A percentile compares a stretch with the other conserved stretches of the same genome.
Evolutionary conservation across 2,329 filamentous ascomycete genomes (phyloP).

Genomic region (Acrodontium crateriforme): DNA sequence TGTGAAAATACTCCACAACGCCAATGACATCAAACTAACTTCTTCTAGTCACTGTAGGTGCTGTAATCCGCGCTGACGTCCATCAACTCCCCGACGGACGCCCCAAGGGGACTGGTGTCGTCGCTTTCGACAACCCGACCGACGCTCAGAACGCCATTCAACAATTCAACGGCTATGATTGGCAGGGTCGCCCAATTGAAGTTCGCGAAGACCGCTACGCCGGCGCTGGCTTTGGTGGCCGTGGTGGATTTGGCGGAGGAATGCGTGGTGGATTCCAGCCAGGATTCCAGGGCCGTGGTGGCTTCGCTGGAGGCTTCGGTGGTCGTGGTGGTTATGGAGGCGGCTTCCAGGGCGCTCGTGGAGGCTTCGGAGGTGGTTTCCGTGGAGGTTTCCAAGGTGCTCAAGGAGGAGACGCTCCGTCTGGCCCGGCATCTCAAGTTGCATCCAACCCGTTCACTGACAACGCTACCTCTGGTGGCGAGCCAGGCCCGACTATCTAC

Average conservation of each 20-base stretch:
- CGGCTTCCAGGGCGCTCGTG: slow-evolving; percentile 32
- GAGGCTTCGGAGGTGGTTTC: slow-evolving; percentile 12
- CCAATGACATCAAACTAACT: slow-evolving; percentile 13
- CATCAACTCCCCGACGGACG: slow-evolving; percentile 83
- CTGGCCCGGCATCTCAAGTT: slow-evolving; percentile 28
- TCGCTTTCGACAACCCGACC: slow-evolving; percentile 87
- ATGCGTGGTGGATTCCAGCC: slow-evolving; percentile 42
- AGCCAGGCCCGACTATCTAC: slow-evolving; percentile 74
- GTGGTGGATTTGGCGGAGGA: slow-evolving; percentile 43
- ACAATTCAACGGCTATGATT: slow-evolving; percentile 97
- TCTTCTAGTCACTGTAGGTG: slow-evolving; percentile 40
- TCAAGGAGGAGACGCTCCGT: slow-evolving; percentile 35
- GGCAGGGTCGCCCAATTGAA: slow-evolving; percentile 86
- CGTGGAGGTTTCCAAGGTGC: slow-evolving; percentile 11
- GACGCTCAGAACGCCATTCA: slow-evolving; percentile 92
- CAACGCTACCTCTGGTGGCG: slow-evolving; percentile 72
- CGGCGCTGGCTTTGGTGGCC: slow-evolving; percentile 40
- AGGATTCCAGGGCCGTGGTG: slow-evolving; percentile 39
- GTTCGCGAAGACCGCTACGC: slow-evolving; percentile 95
- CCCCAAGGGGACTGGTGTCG: slow-evolving; percentile 92
- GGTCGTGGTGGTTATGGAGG: slow-evolving; percentile 44
- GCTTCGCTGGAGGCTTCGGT: slow-evolving; percentile 38
- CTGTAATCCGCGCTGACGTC: slow-evolving; percentile 88
- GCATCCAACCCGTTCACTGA: slow-evolving; percentile 89
- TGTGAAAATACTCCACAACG: slow-evolving; percentile 29